A percentile compares a stretch with the other conserved stretches of the same genome.
These are phyloP conservation scores for Sclerotinia borealis DNA, from an alignment of 2,329 filamentous ascomycete genomes.

Conservation along the genomic window DNA sequence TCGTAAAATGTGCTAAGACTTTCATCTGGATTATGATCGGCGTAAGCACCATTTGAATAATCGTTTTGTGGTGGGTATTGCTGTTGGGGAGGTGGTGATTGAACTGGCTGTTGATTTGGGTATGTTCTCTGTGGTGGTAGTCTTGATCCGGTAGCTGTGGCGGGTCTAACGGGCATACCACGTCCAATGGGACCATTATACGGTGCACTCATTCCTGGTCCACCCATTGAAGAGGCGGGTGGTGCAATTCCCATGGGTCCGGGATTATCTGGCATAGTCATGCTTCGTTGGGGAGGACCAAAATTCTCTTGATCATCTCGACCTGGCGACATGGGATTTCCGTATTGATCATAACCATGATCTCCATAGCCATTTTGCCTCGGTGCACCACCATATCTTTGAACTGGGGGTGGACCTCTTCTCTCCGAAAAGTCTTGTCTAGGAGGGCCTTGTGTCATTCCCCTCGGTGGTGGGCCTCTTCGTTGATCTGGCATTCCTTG, in stretches of 20 bases:
- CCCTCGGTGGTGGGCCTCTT: conserved; percentile 19
- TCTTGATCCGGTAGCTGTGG: conserved; percentile 48
- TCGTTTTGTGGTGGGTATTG: conserved; percentile 14
- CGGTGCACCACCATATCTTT: conserved; percentile 15
- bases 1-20: conserved; percentile 49
- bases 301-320: conserved; percentile 36
- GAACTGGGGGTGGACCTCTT: conserved; percentile 12
- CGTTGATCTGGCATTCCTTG: conserved; percentile 23
- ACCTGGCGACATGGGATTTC: conserved; percentile 22
- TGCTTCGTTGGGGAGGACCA: conserved; percentile 49
- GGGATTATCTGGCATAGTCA: conserved; percentile 51
- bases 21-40: conserved; percentile 31
- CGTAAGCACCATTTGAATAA: conserved; percentile 17
- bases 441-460: conserved; percentile 17
- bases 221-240: conserved; percentile 24
- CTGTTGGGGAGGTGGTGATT: conserved; percentile 23
- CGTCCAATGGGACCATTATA: conserved; percentile 42
- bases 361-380: conserved; percentile 26
- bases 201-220: conserved; percentile 35
- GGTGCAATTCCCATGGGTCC: conserved; percentile 34
- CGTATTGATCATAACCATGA: conserved; percentile 25
- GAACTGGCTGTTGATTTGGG: conserved; percentile 35
- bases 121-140: conserved; percentile 49
- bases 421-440: conserved; percentile 5
- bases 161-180: conserved; percentile 46